Percentiles rank a stretch among this genome's conserved stretches.
Conservation (phyloP, 2,329 filamentous ascomycete species). For the Pyrenochaeta sp. region DNA sequence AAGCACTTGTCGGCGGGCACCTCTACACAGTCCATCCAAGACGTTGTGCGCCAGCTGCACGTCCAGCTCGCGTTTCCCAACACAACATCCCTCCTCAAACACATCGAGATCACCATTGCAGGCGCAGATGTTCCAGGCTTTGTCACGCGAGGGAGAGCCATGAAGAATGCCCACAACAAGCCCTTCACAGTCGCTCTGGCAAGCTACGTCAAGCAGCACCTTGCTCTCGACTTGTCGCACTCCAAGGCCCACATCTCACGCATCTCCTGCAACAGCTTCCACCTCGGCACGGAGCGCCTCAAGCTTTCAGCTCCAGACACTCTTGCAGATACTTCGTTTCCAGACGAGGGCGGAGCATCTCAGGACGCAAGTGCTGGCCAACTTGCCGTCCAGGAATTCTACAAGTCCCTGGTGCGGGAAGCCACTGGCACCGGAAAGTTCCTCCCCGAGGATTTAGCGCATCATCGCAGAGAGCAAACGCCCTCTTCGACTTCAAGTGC, state of each 20-base stretch:
- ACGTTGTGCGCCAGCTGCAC: conserved; percentile 44
- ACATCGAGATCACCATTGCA: conserved; percentile 54
- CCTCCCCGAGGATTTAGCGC: conserved; percentile 26
- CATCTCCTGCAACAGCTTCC: conserved; percentile 54
- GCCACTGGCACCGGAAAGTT: conserved; percentile 45
- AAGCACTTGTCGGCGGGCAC: conserved; percentile 60
- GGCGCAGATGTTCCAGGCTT: conserved; percentile 51
- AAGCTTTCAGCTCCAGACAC: conserved; percentile 48
- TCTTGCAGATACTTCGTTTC: conserved; percentile 31
- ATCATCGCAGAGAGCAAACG: conserved; percentile 23
- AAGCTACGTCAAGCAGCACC: conserved; percentile 50
- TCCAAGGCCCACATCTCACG: conserved; percentile 51
- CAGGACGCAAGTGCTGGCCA: conserved; percentile 42
- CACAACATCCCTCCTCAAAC: conserved; percentile 47
- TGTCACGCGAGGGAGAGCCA: conserved; percentile 36
- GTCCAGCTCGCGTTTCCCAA: conserved; percentile 47
- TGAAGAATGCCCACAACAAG: conserved; percentile 18
- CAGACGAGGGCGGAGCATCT: conserved; percentile 27
- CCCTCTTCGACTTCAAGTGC: conserved; percentile 34
- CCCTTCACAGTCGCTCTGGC: conserved; percentile 53
- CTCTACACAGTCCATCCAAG: conserved; percentile 41
- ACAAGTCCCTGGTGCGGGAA: conserved; percentile 40
- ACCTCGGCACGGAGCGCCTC: conserved; percentile 49
- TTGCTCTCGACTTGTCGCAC: conserved; percentile 53
- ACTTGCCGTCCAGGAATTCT: conserved; percentile 43